phyloP scores from a whole-genome alignment of 2,329 filamentous ascomycete genomes.

The Aspergillus oerlinghausenensis region DNA sequence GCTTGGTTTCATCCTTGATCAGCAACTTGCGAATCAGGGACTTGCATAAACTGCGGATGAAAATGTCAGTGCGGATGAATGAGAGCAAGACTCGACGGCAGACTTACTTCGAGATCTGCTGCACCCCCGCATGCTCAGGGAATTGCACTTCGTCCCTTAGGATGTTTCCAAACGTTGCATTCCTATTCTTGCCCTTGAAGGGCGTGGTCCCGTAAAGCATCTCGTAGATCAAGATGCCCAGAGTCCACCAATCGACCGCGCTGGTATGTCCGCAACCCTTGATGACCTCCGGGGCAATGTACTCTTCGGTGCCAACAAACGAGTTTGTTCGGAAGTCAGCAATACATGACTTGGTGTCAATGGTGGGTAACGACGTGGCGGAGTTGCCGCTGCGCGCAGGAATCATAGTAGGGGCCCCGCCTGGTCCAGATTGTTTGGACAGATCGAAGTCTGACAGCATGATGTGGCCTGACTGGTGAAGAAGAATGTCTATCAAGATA shows the following conservation, averaged over 20 bases:
- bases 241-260: conserved; percentile 98
- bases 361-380: conserved; percentile 83
- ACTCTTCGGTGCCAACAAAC: conserved; percentile 97
- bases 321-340: conserved; percentile 97
- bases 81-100: neutral
- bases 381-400: conserved; percentile 84
- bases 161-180: conserved; percentile 97
- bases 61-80: conserved; percentile 2
- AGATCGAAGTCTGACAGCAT: conserved; percentile 99
- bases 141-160: conserved; percentile 93
- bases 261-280: conserved; percentile 98
- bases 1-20: conserved; percentile 95
- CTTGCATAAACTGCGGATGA: conserved; percentile 77
- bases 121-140: conserved; percentile 77
- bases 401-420: conserved; percentile 97
- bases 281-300: conserved; percentile 97
- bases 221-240: conserved; percentile 95
- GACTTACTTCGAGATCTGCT: conserved; percentile 86
- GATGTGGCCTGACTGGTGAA: conserved; percentile 98
- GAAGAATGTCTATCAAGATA: conserved; percentile 70
- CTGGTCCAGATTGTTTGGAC: conserved; percentile 93
- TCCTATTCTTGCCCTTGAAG: conserved; percentile 98
- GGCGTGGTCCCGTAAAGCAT: conserved; percentile 98
- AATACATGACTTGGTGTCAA: conserved; percentile 97
- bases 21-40: conserved; percentile 91